Percentiles rank a stretch among this genome's conserved stretches.
Conservation (phyloP, 202 grass and related monocot species). For the Alloteropsis angusta region DNA sequence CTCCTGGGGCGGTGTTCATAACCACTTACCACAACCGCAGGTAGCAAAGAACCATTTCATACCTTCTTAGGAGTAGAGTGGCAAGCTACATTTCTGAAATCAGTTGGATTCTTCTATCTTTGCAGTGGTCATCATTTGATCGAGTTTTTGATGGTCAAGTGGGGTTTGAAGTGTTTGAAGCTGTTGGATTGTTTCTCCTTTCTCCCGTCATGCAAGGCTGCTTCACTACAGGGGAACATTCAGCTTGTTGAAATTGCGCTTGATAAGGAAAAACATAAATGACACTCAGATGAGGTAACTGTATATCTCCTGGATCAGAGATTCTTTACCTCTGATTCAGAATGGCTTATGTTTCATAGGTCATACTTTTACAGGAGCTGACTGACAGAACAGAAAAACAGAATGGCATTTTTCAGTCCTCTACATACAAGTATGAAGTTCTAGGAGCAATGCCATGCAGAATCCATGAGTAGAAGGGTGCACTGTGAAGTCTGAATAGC, state of each 20-base stretch:
- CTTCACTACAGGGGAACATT: conserved; percentile 63
- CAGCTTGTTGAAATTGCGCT: conserved; percentile 67
- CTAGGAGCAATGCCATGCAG: neutral
- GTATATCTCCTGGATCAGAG: neutral
- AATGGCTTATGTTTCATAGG: neutral
- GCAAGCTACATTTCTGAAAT: neutral
- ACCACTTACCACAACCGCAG: conserved; percentile 81
- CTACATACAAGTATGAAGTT: neutral
- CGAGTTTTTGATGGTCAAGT: conserved; percentile 88
- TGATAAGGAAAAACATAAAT: conserved; percentile 25
- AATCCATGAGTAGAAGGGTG: neutral
- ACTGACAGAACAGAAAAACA: neutral
- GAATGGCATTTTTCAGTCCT: neutral
- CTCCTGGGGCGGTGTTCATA: conserved; percentile 58
- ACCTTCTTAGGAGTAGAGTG: neutral
- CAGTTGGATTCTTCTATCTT: neutral
- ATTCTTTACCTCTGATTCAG: neutral
- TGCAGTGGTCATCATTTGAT: conserved; percentile 82
- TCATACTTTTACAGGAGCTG: neutral
- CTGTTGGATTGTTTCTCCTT: conserved; percentile 74
- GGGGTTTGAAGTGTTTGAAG: conserved; percentile 74
- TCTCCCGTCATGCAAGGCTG: conserved; percentile 59
- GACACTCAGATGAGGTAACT: neutral
- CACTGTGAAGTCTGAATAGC: neutral
- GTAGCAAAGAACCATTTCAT: conserved; percentile 24